A percentile compares a stretch with the other conserved stretches of the same genome.
Evolutionary conservation across 768 basidiomycete species (phyloP).

Genomic region (Dacryopinax primogenitus): DNA sequence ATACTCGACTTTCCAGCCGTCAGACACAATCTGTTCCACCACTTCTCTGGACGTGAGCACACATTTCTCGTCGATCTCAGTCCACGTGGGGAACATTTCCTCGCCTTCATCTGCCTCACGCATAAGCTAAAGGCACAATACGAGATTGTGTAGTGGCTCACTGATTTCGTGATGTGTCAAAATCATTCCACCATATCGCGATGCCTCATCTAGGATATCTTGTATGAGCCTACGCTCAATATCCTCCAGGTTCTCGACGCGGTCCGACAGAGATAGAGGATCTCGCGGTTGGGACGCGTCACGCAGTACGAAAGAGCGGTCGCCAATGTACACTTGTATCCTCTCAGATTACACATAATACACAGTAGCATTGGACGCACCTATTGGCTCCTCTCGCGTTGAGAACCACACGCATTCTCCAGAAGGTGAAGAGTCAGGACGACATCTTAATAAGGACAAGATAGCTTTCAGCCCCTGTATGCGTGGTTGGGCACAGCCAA

Average conservation of each 20-base stretch:
- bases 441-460: conserved; percentile 65
- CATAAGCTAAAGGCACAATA: background rate
- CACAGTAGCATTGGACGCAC: conserved; percentile 33
- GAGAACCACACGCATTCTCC: conserved; percentile 90
- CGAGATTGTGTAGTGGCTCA: conserved; percentile 25
- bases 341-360: background rate
- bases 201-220: conserved; percentile 79
- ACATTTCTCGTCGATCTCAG: conserved; percentile 65
- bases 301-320: conserved; percentile 75
- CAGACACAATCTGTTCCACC: conserved; percentile 60
- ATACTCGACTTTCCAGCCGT: conserved; percentile 93
- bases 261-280: conserved; percentile 68
- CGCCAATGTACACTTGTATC: conserved; percentile 22
- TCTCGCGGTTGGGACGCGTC: conserved; percentile 73
- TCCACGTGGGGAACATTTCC: conserved; percentile 88
- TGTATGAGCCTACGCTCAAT: conserved; percentile 80
- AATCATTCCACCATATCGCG: conserved; percentile 74
- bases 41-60: conserved; percentile 83
- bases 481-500: conserved; percentile 90
- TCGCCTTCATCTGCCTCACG: conserved; percentile 48
- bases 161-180: conserved; percentile 89
- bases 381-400: conserved; percentile 88
- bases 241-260: conserved; percentile 89
- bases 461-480: conserved; percentile 84
- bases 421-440: conserved; percentile 41